Evolutionary conservation across 139 green algal genomes (phyloP), one percentile per base, ranked within the genome.

Genomic region (Microglena sp.): DNA sequence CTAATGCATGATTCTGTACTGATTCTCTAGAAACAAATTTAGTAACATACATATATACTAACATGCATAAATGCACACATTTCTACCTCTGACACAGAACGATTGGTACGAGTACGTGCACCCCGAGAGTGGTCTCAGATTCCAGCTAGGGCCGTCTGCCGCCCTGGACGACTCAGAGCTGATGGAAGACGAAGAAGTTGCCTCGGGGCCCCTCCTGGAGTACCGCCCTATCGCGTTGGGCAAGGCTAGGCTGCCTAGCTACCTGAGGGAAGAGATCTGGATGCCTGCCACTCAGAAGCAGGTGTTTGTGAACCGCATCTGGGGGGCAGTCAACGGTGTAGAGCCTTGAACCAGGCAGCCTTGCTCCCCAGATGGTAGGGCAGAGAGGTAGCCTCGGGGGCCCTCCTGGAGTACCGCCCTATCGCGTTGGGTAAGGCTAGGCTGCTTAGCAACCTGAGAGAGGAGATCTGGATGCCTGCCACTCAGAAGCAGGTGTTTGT

Each of bases 401-500:
- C n/a, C n/a, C n/a, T 64, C 8, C 56, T 64, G 56, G 11, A 36
- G 8, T 64, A 64, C 24, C 56, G 56, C 24, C 56, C 56, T 7
- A 6, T 64, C 15, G 22, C 7, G 21, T 11, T 64, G 31, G 56
- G 56, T 11, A 45, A 36, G 8, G 56, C 56, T 22, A 36, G 24
- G 8, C 56, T 64, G 29, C 56, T 31, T 11, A 5, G 18, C 6
- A 26, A 64, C 31, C 31, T 64, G 31, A 28, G 29, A 31, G 56
- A 64, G 28, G 56, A 64, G 29, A 44, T 64, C 29, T 24, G 40
- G 29, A 31, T 64, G 56, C 56, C 56, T 8, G 29, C 43, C 31
- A 35, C 18, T n/a, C 43, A 28, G 8, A 64, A 64, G 56, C 56
- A 64, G 18, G 56, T 31, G 8, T 64, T 64, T 44, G 56, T 64